A percentile compares a stretch with the other conserved stretches of the same genome.
Conservation (phyloP, 495 filamentous ascomycete genomes). For the Xylaria nigripes region DNA sequence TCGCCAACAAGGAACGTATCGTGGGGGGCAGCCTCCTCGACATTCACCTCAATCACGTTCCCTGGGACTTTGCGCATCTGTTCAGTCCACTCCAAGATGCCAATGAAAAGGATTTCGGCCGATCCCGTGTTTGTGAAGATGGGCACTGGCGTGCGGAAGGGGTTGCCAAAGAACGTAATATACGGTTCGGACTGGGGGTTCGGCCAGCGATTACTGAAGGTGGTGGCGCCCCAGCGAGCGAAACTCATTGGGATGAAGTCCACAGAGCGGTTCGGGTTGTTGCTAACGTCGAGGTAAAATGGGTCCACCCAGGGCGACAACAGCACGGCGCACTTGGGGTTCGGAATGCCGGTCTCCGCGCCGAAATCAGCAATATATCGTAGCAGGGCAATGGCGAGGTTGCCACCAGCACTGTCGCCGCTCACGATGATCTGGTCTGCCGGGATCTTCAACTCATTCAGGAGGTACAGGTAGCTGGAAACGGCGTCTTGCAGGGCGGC, state of each 20-base stretch:
- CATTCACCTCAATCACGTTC: conserved; percentile 8
- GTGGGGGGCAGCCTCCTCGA: conserved; percentile 9
- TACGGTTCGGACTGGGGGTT: conserved; percentile 2
- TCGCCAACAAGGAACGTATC: conserved; percentile 11
- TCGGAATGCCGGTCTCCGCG: not conserved
- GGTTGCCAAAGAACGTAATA: conserved; percentile 11
- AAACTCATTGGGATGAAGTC: conserved; percentile 12
- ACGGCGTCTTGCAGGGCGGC: conserved; percentile 40
- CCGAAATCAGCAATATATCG: conserved; percentile 35
- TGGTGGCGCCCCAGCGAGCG: conserved; percentile 6
- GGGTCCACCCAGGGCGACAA: conserved; percentile 17
- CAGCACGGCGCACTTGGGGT: conserved; percentile 6
- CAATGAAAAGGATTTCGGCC: conserved; percentile 5
- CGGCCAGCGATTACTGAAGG: conserved; percentile 1
- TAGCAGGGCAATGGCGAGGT: conserved; percentile 24
- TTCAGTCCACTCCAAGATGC: not conserved
- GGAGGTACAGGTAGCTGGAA: conserved; percentile 32
- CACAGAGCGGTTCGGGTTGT: not conserved
- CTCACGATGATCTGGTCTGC: conserved; percentile 16
- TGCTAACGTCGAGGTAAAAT: not conserved
- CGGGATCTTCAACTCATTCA: conserved; percentile 23
- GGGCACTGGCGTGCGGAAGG: conserved; percentile 10
- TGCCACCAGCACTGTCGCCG: conserved; percentile 21
- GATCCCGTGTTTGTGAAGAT: conserved; percentile 11
- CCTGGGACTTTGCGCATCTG: conserved; percentile 7